Evolutionary conservation across 345 rosid genomes (phyloP).

Genomic region (Balakata baccata): DNA sequence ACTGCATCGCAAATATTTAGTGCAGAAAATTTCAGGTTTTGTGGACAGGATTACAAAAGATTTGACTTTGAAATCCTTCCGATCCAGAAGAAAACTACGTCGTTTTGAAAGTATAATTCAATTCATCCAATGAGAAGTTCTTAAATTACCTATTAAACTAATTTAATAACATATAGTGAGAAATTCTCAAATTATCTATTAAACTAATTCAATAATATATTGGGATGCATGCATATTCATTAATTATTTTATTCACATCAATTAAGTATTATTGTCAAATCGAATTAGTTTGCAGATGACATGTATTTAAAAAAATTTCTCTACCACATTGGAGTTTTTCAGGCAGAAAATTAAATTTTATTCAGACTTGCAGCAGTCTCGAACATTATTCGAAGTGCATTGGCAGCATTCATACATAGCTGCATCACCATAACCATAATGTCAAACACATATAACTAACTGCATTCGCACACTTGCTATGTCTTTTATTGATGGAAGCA

Average conservation of each 20-base stretch:
- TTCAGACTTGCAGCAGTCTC: not conserved
- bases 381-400: not conserved
- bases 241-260: too few relatives aligned
- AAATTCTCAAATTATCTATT: too few relatives aligned
- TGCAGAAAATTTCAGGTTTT: not conserved
- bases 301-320: too few relatives aligned
- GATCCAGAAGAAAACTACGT: not conserved
- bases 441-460: not conserved
- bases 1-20: not conserved
- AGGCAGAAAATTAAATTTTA: not conserved
- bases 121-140: too few relatives aligned
- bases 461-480: conserved; percentile 1
- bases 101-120: not conserved
- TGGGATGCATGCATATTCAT: too few relatives aligned
- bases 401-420: not conserved
- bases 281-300: too few relatives aligned
- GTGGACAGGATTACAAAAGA: not conserved
- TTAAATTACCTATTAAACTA: too few relatives aligned
- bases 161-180: too few relatives aligned
- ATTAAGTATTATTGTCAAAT: too few relatives aligned
- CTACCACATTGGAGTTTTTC: too few relatives aligned
- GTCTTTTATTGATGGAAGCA: not conserved
- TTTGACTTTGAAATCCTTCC: not conserved
- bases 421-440: not conserved
- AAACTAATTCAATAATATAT: too few relatives aligned